Conservation (phyloP, 1,284 basidiomycete genomes). For the Ustilago hordei region DNA sequence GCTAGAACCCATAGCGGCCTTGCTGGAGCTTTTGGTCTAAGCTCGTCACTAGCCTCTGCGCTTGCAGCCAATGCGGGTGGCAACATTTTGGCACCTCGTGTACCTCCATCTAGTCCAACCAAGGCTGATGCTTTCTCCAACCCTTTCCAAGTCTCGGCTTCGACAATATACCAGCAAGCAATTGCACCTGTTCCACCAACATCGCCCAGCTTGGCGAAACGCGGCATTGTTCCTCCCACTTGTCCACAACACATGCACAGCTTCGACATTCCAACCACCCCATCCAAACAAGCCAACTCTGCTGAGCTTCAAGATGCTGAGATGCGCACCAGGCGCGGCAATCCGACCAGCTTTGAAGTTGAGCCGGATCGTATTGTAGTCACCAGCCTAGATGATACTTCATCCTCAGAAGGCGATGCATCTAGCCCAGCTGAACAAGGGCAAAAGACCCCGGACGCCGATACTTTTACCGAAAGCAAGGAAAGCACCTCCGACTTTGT, state of each 20-base stretch:
- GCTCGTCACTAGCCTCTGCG: conserved; percentile 22
- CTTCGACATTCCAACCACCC: conserved; percentile 4
- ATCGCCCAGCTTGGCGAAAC: conserved; percentile 23
- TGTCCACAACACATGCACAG: conserved; percentile 17
- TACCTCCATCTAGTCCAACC: conserved; percentile 47
- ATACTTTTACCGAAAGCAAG: conserved; percentile 30
- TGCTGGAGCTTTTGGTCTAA: conserved; percentile 38
- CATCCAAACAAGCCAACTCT: conserved; percentile 6
- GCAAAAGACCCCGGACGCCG: conserved; percentile 33
- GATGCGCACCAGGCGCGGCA: conserved; percentile 33
- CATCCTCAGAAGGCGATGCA: conserved; percentile 33
- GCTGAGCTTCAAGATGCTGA: conserved; percentile 34
- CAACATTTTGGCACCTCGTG: conserved; percentile 26
- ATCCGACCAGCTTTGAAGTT: conserved; percentile 46
- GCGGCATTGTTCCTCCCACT: conserved; percentile 18
- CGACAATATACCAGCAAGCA: conserved; percentile 35
- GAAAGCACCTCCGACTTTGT: conserved; percentile 33
- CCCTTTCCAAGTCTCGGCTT: conserved; percentile 16
- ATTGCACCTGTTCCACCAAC: conserved; percentile 44
- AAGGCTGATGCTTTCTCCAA: conserved; percentile 17
- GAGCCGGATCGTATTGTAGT: conserved; percentile 52
- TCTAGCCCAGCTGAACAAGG: conserved; percentile 9
- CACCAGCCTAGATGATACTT: conserved; percentile 47
- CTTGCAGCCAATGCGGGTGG: conserved; percentile 12
- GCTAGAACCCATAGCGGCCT: conserved; percentile 31